Conservation (phyloP, 208 protist species). For the Leishmania amazonensis region DNA sequence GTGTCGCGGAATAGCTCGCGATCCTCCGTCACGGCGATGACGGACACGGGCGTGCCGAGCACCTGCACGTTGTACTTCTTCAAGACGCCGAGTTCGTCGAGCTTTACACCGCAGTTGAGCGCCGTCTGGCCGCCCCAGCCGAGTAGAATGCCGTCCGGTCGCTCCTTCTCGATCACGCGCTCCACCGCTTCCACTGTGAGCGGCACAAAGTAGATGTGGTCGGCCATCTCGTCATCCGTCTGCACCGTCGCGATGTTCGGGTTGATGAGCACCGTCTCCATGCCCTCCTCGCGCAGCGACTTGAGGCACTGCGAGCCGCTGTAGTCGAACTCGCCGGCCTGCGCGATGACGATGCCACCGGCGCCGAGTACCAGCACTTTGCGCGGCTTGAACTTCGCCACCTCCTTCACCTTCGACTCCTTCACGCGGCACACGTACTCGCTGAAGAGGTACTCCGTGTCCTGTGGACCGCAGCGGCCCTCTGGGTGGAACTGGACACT, state of each 20-base stretch:
- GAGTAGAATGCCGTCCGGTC: constrained; percentile 95
- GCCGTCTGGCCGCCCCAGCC: constrained; percentile 99
- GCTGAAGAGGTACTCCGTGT: constrained; percentile 98
- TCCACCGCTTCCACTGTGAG: constrained; percentile 94
- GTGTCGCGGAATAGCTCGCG: constrained; percentile 97
- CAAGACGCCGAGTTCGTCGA: constrained; percentile 93
- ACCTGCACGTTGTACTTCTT: constrained; percentile 95
- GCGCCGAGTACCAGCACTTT: constrained; percentile 96
- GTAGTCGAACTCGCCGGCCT: constrained; percentile 99
- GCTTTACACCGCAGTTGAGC: constrained; percentile 98
- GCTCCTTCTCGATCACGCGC: constrained; percentile 95
- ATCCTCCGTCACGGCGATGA: constrained; percentile 98
- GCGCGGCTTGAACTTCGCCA: constrained; percentile 74
- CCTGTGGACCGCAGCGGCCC: constrained; percentile 95
- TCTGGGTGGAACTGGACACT: constrained; percentile 99
- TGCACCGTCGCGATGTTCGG: constrained; percentile 99
- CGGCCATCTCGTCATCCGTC: constrained; percentile 96
- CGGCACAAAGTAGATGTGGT: constrained; percentile 98
- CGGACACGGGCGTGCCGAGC: constrained; percentile 94
- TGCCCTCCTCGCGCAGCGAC: constrained; percentile 97
- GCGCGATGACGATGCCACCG: constrained; percentile 97
- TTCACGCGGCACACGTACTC: constrained; percentile 93
- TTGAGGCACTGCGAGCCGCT: constrained; percentile 98
- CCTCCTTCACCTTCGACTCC: constrained; percentile 69
- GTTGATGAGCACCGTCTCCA: constrained; percentile 98